A percentile compares a stretch with the other conserved stretches of the same genome.
Evolutionary conservation across 2,329 filamentous ascomycete genomes (phyloP).

Genomic region (Colletotrichum sp.): DNA sequence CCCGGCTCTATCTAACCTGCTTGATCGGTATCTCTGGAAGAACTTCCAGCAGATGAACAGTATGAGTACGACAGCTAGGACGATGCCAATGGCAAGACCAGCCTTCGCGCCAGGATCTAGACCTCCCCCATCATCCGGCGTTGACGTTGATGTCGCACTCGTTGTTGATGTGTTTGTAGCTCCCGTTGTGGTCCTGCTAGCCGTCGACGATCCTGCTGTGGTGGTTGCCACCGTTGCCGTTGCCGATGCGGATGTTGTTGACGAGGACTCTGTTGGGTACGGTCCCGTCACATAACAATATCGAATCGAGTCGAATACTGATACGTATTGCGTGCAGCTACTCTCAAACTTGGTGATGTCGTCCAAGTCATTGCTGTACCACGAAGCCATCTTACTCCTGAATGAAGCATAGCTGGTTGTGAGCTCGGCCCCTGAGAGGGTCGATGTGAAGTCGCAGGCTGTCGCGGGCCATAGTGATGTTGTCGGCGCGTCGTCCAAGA

Average conservation of each 20-base stretch:
- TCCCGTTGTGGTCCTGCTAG: background rate
- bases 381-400: slow-evolving; percentile 12
- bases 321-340: slow-evolving; percentile 12
- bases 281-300: slow-evolving; percentile 16
- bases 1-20: background rate
- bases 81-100: slow-evolving; percentile 8
- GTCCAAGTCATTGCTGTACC: slow-evolving; percentile 12
- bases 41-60: slow-evolving; percentile 8
- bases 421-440: slow-evolving; percentile 11
- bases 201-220: background rate
- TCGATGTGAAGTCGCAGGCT: slow-evolving; percentile 15
- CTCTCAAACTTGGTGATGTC: slow-evolving; percentile 12
- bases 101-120: slow-evolving; percentile 11
- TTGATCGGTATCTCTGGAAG: background rate
- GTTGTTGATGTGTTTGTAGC: background rate
- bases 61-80: background rate
- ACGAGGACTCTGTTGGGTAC: background rate
- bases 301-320: background rate
- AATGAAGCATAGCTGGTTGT: background rate
- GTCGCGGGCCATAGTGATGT: slow-evolving; percentile 4
- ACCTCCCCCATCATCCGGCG: background rate
- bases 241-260: background rate
- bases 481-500: slow-evolving; percentile 10
- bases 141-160: background rate
- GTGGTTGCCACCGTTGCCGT: background rate